phyloP scores from a whole-genome alignment of 2,329 filamentous ascomycete genomes.

The Exophiala lecanii-corni region DNA sequence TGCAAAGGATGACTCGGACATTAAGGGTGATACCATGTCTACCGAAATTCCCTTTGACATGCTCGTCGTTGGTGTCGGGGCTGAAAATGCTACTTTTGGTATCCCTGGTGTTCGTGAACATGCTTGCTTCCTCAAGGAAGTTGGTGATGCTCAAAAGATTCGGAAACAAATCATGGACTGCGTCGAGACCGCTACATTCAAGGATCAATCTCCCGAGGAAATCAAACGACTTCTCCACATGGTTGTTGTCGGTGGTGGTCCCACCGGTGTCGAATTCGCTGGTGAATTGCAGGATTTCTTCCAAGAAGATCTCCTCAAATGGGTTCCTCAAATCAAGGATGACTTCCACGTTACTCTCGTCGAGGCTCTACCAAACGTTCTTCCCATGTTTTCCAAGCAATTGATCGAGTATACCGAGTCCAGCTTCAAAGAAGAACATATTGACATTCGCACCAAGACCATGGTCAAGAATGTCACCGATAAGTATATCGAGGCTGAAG shows the following conservation, averaged over 20 bases:
- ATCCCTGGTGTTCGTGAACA: constrained; percentile 93
- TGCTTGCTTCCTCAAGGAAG: constrained; percentile 98
- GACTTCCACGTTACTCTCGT: constrained; percentile 97
- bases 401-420: constrained; percentile 99
- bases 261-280: constrained; percentile 96
- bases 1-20: constrained; percentile 87
- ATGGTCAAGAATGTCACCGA: constrained; percentile 98
- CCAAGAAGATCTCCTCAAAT: constrained; percentile 95
- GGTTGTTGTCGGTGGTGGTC: constrained; percentile 91
- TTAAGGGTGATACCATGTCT: constrained; percentile 75
- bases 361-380: constrained; percentile 90
- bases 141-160: constrained; percentile 90
- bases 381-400: constrained; percentile 98
- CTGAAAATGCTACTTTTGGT: constrained; percentile 97
- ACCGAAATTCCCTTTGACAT: constrained; percentile 97
- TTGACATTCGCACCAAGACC: constrained; percentile 95
- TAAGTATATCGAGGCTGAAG: constrained; percentile 87
- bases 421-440: constrained; percentile 98
- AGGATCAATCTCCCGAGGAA: constrained; percentile 85
- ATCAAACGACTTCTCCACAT: constrained; percentile 93
- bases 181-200: constrained; percentile 96
- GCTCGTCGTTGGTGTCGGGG: constrained; percentile 94
- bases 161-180: constrained; percentile 99
- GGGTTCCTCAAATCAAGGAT: constrained; percentile 89
- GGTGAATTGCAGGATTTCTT: constrained; percentile 99